Base-by-base conservation (phyloP, 2,329 filamentous ascomycete species). In the Ophiostoma australiae region DNA sequence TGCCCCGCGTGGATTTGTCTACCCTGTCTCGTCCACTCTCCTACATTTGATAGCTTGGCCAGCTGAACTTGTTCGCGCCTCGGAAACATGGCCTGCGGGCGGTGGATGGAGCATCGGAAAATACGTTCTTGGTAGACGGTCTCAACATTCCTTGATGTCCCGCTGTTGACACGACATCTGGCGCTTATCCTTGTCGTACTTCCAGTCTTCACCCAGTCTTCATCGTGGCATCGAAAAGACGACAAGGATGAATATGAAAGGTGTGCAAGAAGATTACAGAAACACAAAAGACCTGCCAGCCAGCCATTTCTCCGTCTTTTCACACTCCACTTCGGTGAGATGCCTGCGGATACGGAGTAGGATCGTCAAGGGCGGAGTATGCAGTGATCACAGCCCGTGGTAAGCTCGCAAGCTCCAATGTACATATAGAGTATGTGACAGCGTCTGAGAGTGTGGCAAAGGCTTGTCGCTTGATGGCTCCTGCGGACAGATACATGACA, bases 41-140 rank as follows among this genome's bases (percentile, higher is more conserved):
- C 44, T 10, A 41, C 39, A 13, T 39, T 52, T 20, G 17, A 27
- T 58, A 58, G 52, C 52, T 27, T 63, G 23, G 13, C 58, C 58
- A 63, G 58, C 58, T 63, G 58, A 63, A 63, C 58, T 63, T 55
- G 44, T n/a, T 55, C 58, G 27, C 55, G 58, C 27, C 58, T 58
- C 58, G 58, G 58, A 63, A 63, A 31, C 27, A 58, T 58, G 52
- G 20, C 52, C 52, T 58, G 44, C 13, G 37, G 13, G 37, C 44
- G 44, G n/a, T 39, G 37, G 17, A 48, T 48, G 44, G 44, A 48
- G 44, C 44, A 48, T 48, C 44, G 44, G 44, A 48, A 48, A n/a
- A 48, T 48, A 48, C 20, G 17, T 48, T n/a, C 44, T n/a, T 48
- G 44, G 44, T 6, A 48, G 44, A 48, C 20, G 20, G 17, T 48